These are phyloP conservation scores for Eucalyptus shirleyi DNA, from an alignment of 345 rosid genomes.

Conservation along the genomic window DNA sequence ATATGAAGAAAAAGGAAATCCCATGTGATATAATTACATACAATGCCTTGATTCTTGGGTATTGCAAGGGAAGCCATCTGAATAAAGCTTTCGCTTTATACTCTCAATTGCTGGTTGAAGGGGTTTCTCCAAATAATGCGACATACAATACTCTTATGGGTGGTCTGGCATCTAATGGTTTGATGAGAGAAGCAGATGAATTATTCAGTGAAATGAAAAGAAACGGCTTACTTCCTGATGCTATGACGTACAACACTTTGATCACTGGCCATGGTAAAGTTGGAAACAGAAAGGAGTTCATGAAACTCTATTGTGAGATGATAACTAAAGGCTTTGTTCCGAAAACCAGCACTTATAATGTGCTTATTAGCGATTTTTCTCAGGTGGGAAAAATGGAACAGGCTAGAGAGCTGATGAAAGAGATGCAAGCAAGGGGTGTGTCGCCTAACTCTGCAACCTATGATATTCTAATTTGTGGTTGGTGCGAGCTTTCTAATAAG, in stretches of 20 bases:
- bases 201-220: slow-evolving; percentile 50
- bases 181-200: slow-evolving; percentile 30
- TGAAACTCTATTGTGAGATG: slow-evolving; percentile 69
- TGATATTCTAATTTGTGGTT: slow-evolving; percentile 59
- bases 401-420: slow-evolving; percentile 66
- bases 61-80: slow-evolving; percentile 43
- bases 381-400: slow-evolving; percentile 65
- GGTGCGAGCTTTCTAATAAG: slow-evolving; percentile 45
- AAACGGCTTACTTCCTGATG: slow-evolving; percentile 41
- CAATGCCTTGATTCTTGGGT: slow-evolving; percentile 67
- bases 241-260: slow-evolving; percentile 55
- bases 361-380: slow-evolving; percentile 53
- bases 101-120: slow-evolving; percentile 39
- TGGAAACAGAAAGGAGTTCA: slow-evolving; percentile 55
- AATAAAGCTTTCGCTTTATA: slow-evolving; percentile 36
- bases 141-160: slow-evolving; percentile 68
- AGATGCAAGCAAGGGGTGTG: slow-evolving; percentile 57
- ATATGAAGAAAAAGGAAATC: slow-evolving; percentile 45
- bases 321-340: slow-evolving; percentile 64
- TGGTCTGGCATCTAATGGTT: slow-evolving; percentile 40
- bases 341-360: slow-evolving; percentile 62
- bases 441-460: slow-evolving; percentile 62
- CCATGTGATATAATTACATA: slow-evolving; percentile 38
- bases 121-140: slow-evolving; percentile 36
- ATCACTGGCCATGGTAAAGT: slow-evolving; percentile 58